A percentile compares a stretch with the other conserved stretches of the same genome.
Conservation (phyloP, 371 early-diverging fungal species). For the Mortierella sp. region DNA sequence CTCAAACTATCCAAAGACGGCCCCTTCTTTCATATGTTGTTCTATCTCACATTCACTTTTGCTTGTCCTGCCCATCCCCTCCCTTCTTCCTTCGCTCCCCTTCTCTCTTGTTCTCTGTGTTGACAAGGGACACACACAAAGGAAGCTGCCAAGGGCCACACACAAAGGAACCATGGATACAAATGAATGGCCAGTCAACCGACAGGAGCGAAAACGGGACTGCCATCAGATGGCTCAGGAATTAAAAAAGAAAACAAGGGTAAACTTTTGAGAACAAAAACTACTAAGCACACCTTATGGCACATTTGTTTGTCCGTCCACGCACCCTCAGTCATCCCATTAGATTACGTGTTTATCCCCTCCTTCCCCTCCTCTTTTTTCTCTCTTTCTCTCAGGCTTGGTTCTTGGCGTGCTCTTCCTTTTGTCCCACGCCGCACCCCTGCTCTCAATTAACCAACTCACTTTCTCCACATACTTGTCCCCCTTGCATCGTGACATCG, state of each 20-base stretch:
- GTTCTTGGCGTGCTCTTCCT: neutral
- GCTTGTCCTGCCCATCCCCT: neutral
- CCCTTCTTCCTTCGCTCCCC: neutral
- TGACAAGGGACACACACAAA: neutral
- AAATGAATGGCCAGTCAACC: neutral
- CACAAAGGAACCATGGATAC: neutral
- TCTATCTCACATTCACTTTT: neutral
- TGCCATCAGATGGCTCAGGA: neutral
- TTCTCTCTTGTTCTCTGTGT: neutral
- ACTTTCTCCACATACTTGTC: constrained; percentile 12
- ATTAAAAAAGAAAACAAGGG: neutral
- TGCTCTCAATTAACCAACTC: constrained; percentile 13
- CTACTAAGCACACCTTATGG: constrained; percentile 1
- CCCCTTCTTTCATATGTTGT: neutral
- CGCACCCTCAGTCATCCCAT: neutral
- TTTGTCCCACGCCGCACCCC: constrained; percentile 14
- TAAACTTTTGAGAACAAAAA: neutral
- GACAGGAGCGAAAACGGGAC: neutral
- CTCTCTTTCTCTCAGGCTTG: neutral
- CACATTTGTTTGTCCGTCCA: neutral
- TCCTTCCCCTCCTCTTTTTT: neutral
- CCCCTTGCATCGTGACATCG: constrained; percentile 7
- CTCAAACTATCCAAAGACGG: no score
- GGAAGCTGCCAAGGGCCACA: neutral
- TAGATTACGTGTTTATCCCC: neutral